phyloP scores from a whole-genome alignment of 2,329 filamentous ascomycete species.

The Colletotrichum trifolii region DNA sequence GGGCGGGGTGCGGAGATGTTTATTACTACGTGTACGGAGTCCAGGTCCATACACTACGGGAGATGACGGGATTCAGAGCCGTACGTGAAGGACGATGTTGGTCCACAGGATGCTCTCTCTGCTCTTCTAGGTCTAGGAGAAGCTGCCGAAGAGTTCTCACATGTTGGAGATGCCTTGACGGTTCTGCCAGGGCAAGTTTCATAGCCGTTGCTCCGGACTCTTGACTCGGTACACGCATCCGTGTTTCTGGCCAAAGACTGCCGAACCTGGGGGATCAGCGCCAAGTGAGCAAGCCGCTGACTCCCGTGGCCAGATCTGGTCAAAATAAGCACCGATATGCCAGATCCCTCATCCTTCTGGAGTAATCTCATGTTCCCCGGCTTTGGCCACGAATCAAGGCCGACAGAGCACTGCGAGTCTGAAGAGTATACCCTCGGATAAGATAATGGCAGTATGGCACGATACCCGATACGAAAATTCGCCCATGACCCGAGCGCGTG shows the following conservation, averaged over 20 bases:
- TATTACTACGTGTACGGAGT: no score
- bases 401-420: no score
- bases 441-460: slow-evolving; percentile 3
- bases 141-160: slow-evolving; percentile 19
- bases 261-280: slow-evolving; percentile 1
- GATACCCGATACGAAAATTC: not conserved
- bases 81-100: no score
- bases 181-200: not conserved
- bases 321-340: slow-evolving; percentile 7
- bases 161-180: slow-evolving; percentile 7
- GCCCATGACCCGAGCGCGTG: slow-evolving; percentile 18
- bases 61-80: no score
- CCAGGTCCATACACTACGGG: not conserved
- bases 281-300: not conserved
- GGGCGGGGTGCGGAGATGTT: slow-evolving; percentile 18
- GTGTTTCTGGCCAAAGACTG: slow-evolving; percentile 2
- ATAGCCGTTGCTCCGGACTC: not conserved
- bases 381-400: no score
- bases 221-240: not conserved
- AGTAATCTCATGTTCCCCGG: not conserved
- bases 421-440: not conserved
- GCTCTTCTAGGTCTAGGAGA: not conserved
- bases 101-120: not conserved
- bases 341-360: not conserved
- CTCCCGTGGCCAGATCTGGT: slow-evolving; percentile 3